Percentiles rank a stretch among this genome's conserved stretches.
These are phyloP conservation scores for Ciborinia camelliae DNA, from an alignment of 2,329 filamentous ascomycete species.

Conservation along the genomic window DNA sequence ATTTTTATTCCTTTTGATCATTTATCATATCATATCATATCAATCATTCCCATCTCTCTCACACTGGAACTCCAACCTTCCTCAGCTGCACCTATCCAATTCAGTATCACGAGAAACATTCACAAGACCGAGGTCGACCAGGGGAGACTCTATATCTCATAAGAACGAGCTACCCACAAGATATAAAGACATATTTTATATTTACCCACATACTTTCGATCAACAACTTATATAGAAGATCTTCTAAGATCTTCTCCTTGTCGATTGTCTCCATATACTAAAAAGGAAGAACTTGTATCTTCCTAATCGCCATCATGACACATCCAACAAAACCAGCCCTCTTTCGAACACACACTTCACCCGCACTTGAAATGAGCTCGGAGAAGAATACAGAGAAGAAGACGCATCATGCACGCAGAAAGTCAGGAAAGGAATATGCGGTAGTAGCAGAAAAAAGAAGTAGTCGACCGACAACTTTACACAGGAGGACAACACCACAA, in stretches of 20 bases:
- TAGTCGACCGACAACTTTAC: conserved; percentile 27
- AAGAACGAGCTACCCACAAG: background rate
- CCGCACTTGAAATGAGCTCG: conserved; percentile 22
- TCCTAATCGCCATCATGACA: conserved; percentile 27
- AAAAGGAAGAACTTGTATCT: conserved; percentile 6
- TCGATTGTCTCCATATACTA: background rate
- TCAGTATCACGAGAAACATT: conserved; percentile 15
- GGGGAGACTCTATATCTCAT: background rate
- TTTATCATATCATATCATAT: background rate
- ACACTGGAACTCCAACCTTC: background rate
- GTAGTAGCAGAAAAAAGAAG: conserved; percentile 28
- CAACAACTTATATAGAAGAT: background rate
- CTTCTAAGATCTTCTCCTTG: background rate
- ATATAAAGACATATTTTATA: background rate
- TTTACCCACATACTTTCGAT: background rate
- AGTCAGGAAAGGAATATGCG: conserved; percentile 31
- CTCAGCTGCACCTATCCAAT: conserved; percentile 6
- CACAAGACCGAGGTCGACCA: conserved; percentile 13
- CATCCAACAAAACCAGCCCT: conserved; percentile 32
- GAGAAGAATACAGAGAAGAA: conserved; percentile 24
- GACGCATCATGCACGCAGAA: conserved; percentile 25
- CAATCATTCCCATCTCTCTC: background rate
- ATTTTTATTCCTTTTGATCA: background rate
- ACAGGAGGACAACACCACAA: conserved; percentile 28
- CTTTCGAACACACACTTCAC: conserved; percentile 25